Conservation (phyloP, 1,284 basidiomycete species). For the Erythrobasidium hasegawianum region DNA sequence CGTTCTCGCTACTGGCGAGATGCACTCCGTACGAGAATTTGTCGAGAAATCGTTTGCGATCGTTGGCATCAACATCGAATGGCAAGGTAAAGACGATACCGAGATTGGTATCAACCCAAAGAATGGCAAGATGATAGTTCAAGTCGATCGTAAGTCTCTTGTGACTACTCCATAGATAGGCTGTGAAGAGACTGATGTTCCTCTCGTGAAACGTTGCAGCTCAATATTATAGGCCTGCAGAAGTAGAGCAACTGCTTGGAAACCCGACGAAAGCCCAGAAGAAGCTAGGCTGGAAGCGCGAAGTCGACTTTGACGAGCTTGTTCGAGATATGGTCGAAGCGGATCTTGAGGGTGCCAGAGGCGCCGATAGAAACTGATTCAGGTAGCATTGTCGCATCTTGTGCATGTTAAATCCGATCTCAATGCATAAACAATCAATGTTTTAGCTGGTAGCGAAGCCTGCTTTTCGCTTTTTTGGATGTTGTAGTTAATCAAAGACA, state of each 20-base stretch:
- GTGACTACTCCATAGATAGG: too few species aligned
- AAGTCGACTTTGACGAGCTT: conserved; percentile 70
- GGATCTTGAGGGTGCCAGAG: conserved; percentile 56
- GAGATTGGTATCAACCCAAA: conserved; percentile 69
- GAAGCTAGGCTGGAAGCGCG: conserved; percentile 77
- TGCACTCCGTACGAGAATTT: conserved; percentile 82
- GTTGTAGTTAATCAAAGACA: too few species aligned
- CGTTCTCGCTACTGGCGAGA: conserved; percentile 87
- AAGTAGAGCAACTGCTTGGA: conserved; percentile 83
- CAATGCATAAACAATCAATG: too few species aligned
- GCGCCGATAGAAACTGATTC: not conserved
- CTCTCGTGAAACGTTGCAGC: conserved; percentile 37
- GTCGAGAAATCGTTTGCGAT: conserved; percentile 75
- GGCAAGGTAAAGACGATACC: conserved; percentile 67
- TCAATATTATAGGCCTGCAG: conserved; percentile 59
- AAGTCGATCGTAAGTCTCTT: conserved; percentile 60
- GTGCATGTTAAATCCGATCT: not conserved
- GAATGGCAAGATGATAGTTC: conserved; percentile 67
- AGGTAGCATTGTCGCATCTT: not conserved
- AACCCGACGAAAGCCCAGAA: conserved; percentile 79
- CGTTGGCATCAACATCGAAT: conserved; percentile 66
- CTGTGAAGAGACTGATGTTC: conserved; percentile 15
- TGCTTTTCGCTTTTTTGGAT: too few species aligned
- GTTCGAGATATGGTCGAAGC: conserved; percentile 83
- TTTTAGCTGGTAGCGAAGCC: too few species aligned